Evolutionary conservation across 306 rosid species (phyloP).

Genomic region (Chamaecrista fasciculata): DNA sequence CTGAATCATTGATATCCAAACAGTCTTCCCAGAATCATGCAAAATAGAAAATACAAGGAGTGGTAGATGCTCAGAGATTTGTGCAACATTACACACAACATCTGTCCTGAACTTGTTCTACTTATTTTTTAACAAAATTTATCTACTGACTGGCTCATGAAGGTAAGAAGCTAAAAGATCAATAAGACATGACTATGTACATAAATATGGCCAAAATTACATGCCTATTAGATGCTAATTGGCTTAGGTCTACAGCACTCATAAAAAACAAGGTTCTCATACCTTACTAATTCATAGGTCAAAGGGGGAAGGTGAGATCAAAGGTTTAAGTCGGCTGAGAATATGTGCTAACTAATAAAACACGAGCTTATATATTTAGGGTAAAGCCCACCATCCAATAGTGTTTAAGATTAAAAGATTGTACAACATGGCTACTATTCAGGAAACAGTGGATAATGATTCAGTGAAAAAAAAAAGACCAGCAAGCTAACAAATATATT

Average conservation of each 20-base stretch:
- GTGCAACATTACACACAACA: neutral
- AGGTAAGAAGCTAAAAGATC: neutral
- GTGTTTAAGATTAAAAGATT: neutral
- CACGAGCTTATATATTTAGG: neutral
- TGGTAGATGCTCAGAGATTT: constrained; percentile 17
- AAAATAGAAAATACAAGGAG: constrained; percentile 11
- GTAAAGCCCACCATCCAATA: neutral
- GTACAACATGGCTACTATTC: neutral
- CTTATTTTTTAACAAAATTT: no score
- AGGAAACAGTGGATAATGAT: neutral
- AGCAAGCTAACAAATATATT: neutral
- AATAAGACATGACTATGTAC: neutral
- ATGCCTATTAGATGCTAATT: neutral
- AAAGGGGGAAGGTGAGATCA: no score
- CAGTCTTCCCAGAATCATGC: neutral
- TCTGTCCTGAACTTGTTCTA: neutral
- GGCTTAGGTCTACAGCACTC: neutral
- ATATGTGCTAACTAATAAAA: neutral
- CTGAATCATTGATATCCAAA: neutral
- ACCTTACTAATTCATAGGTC: no score
- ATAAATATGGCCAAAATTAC: neutral
- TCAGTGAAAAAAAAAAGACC: neutral
- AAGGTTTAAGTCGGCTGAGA: neutral
- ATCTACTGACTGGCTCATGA: neutral
- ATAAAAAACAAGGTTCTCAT: neutral